phyloP scores from a whole-genome alignment of 148 eudicot genomes.

The Tetragonia tetragonoides region DNA sequence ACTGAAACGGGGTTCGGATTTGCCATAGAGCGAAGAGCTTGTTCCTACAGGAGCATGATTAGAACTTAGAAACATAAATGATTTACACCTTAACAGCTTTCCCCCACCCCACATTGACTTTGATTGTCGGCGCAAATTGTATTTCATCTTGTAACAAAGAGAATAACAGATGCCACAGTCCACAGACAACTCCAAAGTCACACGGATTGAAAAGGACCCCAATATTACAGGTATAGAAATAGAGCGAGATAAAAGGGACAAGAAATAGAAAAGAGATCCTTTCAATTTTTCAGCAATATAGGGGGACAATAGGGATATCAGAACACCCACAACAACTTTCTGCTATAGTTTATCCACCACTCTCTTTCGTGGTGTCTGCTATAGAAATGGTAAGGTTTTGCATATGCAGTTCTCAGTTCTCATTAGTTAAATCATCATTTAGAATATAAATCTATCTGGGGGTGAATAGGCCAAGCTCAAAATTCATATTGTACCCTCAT shows the following conservation, averaged over 20 bases:
- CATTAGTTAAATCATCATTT: neutral
- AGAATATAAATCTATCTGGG: no score
- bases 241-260: neutral
- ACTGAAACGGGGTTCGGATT: constrained; percentile 12
- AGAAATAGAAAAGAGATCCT: neutral
- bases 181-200: neutral
- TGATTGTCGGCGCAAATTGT: no score
- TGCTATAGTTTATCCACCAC: neutral
- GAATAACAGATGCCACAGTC: neutral
- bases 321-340: no score
- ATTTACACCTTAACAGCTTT: neutral
- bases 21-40: neutral
- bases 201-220: neutral
- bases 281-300: neutral
- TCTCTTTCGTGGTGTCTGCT: neutral
- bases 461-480: neutral
- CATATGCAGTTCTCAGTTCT: neutral
- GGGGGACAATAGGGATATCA: neutral
- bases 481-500: neutral
- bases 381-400: neutral
- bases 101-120: no score
- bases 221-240: neutral
- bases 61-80: neutral
- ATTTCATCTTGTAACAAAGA: no score
- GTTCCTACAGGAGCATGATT: constrained; percentile 10